Conservation (phyloP, 495 filamentous ascomycete genomes). For the Trichodelitschia bisporula region DNA sequence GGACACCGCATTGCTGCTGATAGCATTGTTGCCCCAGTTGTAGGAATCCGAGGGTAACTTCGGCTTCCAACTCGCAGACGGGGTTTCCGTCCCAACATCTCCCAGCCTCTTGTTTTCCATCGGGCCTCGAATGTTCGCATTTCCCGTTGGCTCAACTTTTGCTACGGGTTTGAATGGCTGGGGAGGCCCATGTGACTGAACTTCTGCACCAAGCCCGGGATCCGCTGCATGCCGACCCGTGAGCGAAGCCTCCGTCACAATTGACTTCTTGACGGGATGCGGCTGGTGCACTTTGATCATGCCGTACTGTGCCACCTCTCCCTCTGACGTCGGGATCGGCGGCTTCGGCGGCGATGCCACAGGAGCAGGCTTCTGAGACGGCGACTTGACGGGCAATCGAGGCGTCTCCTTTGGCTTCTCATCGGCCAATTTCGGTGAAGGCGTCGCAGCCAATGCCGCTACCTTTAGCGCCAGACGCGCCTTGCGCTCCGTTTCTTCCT, state of each 20-base stretch:
- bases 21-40: background rate
- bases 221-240: conserved; percentile 1
- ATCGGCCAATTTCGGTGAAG: too few relatives aligned
- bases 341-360: conserved; percentile 9
- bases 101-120: too few relatives aligned
- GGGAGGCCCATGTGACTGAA: background rate
- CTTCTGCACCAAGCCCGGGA: background rate
- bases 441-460: conserved; percentile 38
- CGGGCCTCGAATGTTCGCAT: too few relatives aligned
- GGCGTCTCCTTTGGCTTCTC: conserved; percentile 14
- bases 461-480: conserved; percentile 71
- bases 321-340: conserved; percentile 9
- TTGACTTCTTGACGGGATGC: conserved; percentile 8
- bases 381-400: conserved; percentile 9
- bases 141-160: too few relatives aligned
- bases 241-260: conserved; percentile 1
- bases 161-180: too few relatives aligned
- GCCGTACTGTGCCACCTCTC: conserved; percentile 12
- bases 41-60: background rate
- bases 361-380: conserved; percentile 6
- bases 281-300: conserved; percentile 15
- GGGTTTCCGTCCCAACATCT: too few relatives aligned
- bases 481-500: conserved; percentile 50
- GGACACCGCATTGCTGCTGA: conserved; percentile 4
- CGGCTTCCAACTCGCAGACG: too few relatives aligned